phyloP scores from a whole-genome alignment of 768 basidiomycete species.

The Amanita muscaria region DNA sequence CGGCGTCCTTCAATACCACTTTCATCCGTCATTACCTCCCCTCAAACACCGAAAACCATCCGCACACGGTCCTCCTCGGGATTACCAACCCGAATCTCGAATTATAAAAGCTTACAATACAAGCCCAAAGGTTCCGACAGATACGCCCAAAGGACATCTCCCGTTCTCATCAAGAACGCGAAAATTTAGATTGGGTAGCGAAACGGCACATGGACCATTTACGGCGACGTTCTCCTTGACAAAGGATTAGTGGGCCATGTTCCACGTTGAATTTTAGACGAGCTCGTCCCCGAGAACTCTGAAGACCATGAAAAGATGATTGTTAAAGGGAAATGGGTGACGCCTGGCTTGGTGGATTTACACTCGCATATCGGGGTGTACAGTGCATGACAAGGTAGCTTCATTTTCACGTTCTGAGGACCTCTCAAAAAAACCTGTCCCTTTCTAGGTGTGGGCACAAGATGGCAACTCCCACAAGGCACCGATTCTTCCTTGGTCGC shows the following conservation, averaged over 20 bases:
- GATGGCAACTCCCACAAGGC: constrained; percentile 50
- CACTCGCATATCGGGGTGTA: constrained; percentile 34
- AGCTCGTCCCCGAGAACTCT: neutral
- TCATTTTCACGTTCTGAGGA: neutral
- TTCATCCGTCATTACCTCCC: no score
- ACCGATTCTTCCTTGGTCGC: constrained; percentile 45
- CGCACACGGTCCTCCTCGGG: constrained; percentile 2
- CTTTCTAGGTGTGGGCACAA: constrained; percentile 29
- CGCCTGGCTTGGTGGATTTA: constrained; percentile 37
- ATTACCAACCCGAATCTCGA: constrained; percentile 8
- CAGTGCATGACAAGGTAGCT: constrained; percentile 24
- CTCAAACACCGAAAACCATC: no score
- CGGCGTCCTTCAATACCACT: no score
- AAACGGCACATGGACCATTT: constrained; percentile 46
- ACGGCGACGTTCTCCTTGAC: constrained; percentile 55
- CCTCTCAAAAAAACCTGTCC: no score
- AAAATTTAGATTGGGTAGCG: constrained; percentile 69
- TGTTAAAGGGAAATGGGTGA: constrained; percentile 51
- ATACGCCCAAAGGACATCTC: constrained; percentile 40
- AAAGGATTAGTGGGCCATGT: constrained; percentile 56
- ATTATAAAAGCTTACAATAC: constrained; percentile 3
- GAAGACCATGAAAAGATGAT: constrained; percentile 15
- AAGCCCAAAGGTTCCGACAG: constrained; percentile 38
- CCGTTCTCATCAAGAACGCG: constrained; percentile 56
- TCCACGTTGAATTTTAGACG: constrained; percentile 22